Conservation (phyloP, 2,329 filamentous ascomycete genomes). For the Neofusicoccum parvum region DNA sequence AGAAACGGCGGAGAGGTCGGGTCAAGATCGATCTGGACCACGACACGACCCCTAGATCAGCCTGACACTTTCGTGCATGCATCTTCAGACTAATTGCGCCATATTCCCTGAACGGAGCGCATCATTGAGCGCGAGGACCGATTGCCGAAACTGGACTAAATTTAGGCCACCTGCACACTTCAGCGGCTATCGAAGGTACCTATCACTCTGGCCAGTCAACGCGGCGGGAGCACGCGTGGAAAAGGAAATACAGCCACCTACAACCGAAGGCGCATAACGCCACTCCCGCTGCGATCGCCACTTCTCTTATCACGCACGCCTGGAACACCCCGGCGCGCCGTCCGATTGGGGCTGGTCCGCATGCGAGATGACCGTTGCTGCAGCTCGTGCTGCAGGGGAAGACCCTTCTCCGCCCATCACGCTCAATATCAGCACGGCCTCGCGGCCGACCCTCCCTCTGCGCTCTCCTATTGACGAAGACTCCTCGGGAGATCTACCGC, state of each 20-base stretch:
- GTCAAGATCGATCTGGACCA: not conserved
- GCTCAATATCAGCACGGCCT: not conserved
- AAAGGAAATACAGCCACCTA: not conserved
- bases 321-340: not conserved
- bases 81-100: not conserved
- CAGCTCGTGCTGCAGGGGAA: not conserved
- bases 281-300: constrained; percentile 5
- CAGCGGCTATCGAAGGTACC: not conserved
- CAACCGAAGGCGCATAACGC: not conserved
- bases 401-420: not conserved
- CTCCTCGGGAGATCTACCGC: not conserved
- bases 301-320: not conserved
- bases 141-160: not conserved
- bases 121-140: not conserved
- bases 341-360: not conserved
- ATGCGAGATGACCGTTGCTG: not conserved
- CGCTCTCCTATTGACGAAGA: not conserved
- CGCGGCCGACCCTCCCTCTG: not conserved
- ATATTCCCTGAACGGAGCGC: not conserved
- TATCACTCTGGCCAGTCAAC: not conserved
- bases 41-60: not conserved
- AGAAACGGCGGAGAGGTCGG: not conserved
- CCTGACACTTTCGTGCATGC: not conserved
- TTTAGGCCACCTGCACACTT: not conserved
- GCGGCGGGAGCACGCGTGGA: not conserved